Base-by-base conservation (phyloP, 352 stramenopile species). In the Phytopythium delawarense region DNA sequence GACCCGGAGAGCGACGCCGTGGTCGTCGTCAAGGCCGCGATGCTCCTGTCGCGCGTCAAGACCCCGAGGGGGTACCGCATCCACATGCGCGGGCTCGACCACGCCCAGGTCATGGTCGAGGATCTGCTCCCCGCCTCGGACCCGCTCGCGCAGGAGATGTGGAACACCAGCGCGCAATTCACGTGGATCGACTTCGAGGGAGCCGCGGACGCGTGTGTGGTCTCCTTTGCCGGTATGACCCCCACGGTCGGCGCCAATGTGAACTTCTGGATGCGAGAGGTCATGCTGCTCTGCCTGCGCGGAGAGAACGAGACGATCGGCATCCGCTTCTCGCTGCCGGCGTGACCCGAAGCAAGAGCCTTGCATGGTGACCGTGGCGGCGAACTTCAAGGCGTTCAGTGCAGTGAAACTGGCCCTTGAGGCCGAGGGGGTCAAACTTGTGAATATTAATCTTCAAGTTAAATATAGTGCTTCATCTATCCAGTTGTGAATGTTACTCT, bases 111-210 rank as follows among this genome's bases (percentile, higher is more conserved):
- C 15, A 28, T 34, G 6, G 9, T 42, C 28, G 39, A 52, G 13
- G 44, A 53, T 11, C 37, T 52, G n/a, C 39, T 42, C 4, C 15
- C 23, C 3, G 55, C 51, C 25, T 3, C 28, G 13, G 28, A 28
- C 15, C 4, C 28, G 8, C 15, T 12, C 3, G 23, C 11, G 0
- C 2, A 61, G 6, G 40, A 61, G 21, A 18, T 61, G n/a, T 61
- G 55, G 55, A 50, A 50, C 52, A 46, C 52, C 2, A 46, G 35
- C 55, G 39, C 46, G 23, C 23, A 40, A 21, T 23, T 52, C 55
- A 37, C 25, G 15, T 61, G 58, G 58, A 35, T 63, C 11, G 46
- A 63, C 32, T 54, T 63, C 44, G 46, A 63, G 8, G 34, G 51
- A 7, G 2, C 15, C 2, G 35, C 25, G 8, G 20, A 45, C 35